phyloP scores from a whole-genome alignment of 2,329 filamentous ascomycete genomes.

The Epichloe gansuensis region DNA sequence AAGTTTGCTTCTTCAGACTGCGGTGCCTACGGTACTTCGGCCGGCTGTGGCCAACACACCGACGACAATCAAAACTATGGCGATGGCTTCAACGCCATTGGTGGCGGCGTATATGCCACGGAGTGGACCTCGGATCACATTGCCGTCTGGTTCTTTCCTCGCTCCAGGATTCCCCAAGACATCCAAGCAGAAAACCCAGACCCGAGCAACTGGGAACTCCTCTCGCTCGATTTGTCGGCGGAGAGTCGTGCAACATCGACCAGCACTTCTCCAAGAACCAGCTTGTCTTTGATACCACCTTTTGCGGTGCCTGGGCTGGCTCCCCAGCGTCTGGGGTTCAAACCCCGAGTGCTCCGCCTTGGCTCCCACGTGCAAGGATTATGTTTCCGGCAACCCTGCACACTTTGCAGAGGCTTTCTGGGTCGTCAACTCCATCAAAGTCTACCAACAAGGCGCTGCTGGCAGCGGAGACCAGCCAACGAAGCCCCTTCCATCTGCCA shows the following conservation, averaged over 20 bases:
- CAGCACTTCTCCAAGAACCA: constrained; percentile 58
- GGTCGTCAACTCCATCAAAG: constrained; percentile 59
- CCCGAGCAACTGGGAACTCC: constrained; percentile 57
- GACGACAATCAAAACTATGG: constrained; percentile 46
- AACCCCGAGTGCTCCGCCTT: constrained; percentile 46
- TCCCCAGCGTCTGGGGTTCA: constrained; percentile 42
- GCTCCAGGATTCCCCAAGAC: constrained; percentile 50
- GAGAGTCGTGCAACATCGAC: constrained; percentile 58
- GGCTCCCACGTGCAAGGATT: constrained; percentile 56
- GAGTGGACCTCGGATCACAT: constrained; percentile 67
- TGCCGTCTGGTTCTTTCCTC: constrained; percentile 71
- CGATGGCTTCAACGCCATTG: constrained; percentile 55
- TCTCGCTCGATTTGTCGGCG: constrained; percentile 52
- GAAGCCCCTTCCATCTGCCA: background rate
- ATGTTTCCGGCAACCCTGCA: constrained; percentile 56
- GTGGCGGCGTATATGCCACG: constrained; percentile 61
- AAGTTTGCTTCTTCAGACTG: constrained; percentile 42
- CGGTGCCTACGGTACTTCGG: constrained; percentile 36
- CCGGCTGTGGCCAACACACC: constrained; percentile 48
- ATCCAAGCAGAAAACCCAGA: constrained; percentile 48
- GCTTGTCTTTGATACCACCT: constrained; percentile 71
- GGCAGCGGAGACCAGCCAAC: background rate
- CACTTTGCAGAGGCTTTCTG: constrained; percentile 67
- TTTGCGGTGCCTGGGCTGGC: constrained; percentile 84
- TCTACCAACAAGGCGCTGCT: constrained; percentile 31